A percentile compares a stretch with the other conserved stretches of the same genome.
Conservation (phyloP, 345 rosid species). For the Acer yangbiense region DNA sequence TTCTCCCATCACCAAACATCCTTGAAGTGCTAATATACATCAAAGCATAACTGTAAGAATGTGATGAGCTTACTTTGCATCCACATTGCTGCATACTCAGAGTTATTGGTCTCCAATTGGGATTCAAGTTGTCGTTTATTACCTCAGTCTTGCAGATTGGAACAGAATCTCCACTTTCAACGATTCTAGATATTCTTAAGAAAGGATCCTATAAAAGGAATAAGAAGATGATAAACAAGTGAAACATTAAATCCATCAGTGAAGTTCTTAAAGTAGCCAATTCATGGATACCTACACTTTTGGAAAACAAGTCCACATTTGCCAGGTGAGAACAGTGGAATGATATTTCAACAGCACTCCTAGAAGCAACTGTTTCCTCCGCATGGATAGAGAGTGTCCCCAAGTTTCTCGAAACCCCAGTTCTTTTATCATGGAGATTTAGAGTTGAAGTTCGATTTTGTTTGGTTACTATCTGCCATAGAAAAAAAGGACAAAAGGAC, state of each 20-base stretch:
- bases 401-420: slow-evolving; percentile 39
- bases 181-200: slow-evolving; percentile 73
- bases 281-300: slow-evolving; percentile 54
- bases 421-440: slow-evolving; percentile 44
- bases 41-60: neutral
- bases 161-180: slow-evolving; percentile 50
- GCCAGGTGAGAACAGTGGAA: slow-evolving; percentile 57
- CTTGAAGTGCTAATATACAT: neutral
- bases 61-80: slow-evolving; percentile 61
- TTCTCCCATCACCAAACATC: neutral
- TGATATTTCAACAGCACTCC: slow-evolving; percentile 53
- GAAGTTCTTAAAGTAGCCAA: neutral
- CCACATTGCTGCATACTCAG: slow-evolving; percentile 79
- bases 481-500: neutral
- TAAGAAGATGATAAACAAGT: slow-evolving; percentile 1
- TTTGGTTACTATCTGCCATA: slow-evolving; percentile 67
- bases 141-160: slow-evolving; percentile 87
- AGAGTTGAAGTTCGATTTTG: slow-evolving; percentile 49
- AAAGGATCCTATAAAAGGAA: slow-evolving; percentile 67
- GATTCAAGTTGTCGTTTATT: slow-evolving; percentile 66
- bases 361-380: slow-evolving; percentile 71
- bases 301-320: slow-evolving; percentile 77
- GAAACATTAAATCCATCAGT: neutral
- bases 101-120: slow-evolving; percentile 63
- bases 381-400: slow-evolving; percentile 73